phyloP scores from a whole-genome alignment of 805 yeast genomes.

The Kockiozyma suomiensis region DNA sequence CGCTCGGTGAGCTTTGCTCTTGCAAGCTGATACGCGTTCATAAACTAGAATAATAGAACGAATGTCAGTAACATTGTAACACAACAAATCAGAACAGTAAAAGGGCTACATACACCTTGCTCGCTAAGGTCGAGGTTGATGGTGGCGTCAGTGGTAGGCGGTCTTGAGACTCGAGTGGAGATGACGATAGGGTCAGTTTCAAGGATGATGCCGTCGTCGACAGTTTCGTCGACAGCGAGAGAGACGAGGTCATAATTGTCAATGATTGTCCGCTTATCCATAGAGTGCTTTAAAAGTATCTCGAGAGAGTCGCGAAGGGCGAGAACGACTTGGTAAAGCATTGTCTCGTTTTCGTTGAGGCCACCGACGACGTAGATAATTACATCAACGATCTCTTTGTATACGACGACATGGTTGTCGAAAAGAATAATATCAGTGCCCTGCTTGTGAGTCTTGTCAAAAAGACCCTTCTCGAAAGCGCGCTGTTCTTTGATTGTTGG shows the following conservation, averaged over 20 bases:
- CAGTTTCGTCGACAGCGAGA: conserved; percentile 85
- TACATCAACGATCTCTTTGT: conserved; percentile 80
- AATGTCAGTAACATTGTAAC: background rate
- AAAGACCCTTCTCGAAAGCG: conserved; percentile 72
- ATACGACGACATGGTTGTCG: conserved; percentile 80
- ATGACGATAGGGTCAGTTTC: conserved; percentile 87
- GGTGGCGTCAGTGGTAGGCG: conserved; percentile 69
- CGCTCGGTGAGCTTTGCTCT: conserved; percentile 33
- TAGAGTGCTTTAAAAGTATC: conserved; percentile 63
- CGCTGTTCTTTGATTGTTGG: conserved; percentile 63
- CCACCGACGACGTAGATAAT: conserved; percentile 71
- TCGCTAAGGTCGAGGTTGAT: conserved; percentile 47
- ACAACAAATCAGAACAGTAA: background rate
- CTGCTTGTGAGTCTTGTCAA: conserved; percentile 75
- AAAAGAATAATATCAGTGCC: conserved; percentile 78
- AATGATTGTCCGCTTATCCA: conserved; percentile 76
- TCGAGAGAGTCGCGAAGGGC: conserved; percentile 83
- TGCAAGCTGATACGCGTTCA: conserved; percentile 34
- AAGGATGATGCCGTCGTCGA: conserved; percentile 90
- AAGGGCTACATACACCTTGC: conserved; percentile 48
- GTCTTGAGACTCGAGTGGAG: conserved; percentile 86
- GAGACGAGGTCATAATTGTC: conserved; percentile 85
- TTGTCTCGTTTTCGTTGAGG: conserved; percentile 80
- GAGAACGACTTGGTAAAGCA: conserved; percentile 71
- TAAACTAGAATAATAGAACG: conserved; percentile 15